Evolutionary conservation across 1,284 basidiomycete species (phyloP).

Genomic region (Apiotrichum montevideense): DNA sequence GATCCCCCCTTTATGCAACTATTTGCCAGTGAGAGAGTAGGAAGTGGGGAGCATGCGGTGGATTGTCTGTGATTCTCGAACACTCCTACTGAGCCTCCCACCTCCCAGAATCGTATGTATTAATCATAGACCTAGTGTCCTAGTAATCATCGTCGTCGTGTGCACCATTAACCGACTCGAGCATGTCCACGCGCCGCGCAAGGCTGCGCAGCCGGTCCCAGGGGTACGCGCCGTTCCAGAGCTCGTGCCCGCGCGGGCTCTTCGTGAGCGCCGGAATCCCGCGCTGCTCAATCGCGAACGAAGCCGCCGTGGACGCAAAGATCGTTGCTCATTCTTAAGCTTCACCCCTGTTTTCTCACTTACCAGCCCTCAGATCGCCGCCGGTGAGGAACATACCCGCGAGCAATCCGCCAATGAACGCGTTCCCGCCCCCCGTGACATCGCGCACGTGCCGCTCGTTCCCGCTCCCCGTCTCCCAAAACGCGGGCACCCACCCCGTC

Average conservation of each 20-base stretch:
- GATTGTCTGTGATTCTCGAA: no score
- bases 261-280: slow-evolving; percentile 56
- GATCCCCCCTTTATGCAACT: no score
- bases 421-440: slow-evolving; percentile 84
- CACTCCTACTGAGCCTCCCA: no score
- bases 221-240: slow-evolving; percentile 63
- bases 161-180: not conserved
- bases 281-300: slow-evolving; percentile 73
- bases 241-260: slow-evolving; percentile 29
- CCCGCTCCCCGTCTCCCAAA: slow-evolving; percentile 51
- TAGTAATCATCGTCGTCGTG: no score
- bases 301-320: slow-evolving; percentile 70
- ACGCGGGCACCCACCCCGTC: slow-evolving; percentile 67
- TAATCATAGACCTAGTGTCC: no score
- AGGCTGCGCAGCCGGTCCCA: slow-evolving; percentile 25
- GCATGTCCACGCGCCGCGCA: slow-evolving; percentile 12
- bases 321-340: slow-evolving; percentile 53
- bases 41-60: no score
- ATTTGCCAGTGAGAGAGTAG: no score
- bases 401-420: slow-evolving; percentile 74
- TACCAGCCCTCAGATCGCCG: slow-evolving; percentile 63
- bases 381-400: slow-evolving; percentile 60
- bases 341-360: slow-evolving; percentile 15
- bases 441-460: slow-evolving; percentile 54
- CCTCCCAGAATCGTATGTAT: no score